Conservation (phyloP, 257 asterid species). For the Solanum microdontum region DNA sequence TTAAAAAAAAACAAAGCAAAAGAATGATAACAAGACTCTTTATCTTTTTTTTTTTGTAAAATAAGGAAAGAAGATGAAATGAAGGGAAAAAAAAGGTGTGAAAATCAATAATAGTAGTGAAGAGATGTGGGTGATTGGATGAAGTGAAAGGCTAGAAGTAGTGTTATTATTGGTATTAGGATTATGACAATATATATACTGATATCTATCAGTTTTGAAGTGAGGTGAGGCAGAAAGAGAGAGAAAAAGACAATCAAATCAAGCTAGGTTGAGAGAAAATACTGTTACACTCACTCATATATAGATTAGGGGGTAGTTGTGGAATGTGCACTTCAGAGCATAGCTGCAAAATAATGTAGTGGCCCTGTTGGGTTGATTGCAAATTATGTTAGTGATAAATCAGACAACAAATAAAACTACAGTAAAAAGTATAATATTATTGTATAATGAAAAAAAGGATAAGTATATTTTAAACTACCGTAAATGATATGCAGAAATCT, state of each 20-base stretch:
- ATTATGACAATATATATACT: constrained; percentile 1
- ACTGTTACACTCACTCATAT: background rate
- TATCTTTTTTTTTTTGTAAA: background rate
- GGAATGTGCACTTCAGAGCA: background rate
- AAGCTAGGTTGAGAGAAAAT: background rate
- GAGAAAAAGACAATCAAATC: background rate
- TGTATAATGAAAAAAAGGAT: too few relatives aligned
- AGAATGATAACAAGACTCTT: constrained; percentile 8
- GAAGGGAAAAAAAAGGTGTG: background rate
- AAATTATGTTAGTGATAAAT: too few relatives aligned
- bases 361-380: background rate
- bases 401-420: too few relatives aligned
- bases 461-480: too few relatives aligned
- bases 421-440: too few relatives aligned
- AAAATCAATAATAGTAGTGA: background rate
- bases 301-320: background rate
- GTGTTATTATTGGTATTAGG: background rate
- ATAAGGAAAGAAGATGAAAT: background rate
- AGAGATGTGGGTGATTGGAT: constrained; percentile 2
- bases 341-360: background rate
- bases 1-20: constrained; percentile 2
- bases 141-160: constrained; percentile 1
- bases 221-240: background rate
- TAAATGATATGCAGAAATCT: rapidly evolving
- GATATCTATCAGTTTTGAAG: background rate